phyloP scores from a whole-genome alignment of 805 yeast species.

The Ogataea methanolica region DNA sequence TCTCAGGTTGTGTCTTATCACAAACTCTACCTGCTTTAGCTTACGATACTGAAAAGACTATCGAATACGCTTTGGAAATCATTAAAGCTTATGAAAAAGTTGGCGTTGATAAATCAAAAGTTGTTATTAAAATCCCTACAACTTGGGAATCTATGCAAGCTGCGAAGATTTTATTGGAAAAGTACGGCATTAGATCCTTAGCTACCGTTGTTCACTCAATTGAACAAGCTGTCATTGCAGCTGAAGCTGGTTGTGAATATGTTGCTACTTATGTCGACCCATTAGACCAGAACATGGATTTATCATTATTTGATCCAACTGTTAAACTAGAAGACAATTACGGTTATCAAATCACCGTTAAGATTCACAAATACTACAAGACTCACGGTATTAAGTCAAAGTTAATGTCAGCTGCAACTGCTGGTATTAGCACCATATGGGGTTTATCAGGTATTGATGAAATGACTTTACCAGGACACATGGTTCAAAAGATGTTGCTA shows the following conservation, averaged over 20 bases:
- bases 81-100: conserved; percentile 26
- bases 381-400: conserved; percentile 23
- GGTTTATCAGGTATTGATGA: conserved; percentile 31
- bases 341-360: conserved; percentile 23
- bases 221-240: conserved; percentile 31
- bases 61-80: conserved; percentile 19
- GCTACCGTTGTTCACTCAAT: conserved; percentile 32
- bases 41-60: conserved; percentile 18
- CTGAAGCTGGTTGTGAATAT: conserved; percentile 29
- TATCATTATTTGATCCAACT: conserved; percentile 10
- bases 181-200: conserved; percentile 22
- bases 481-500: conserved; percentile 19
- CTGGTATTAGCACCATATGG: conserved; percentile 21
- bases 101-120: conserved; percentile 23
- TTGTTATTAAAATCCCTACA: conserved; percentile 30
- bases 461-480: conserved; percentile 26
- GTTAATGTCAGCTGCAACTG: conserved; percentile 28
- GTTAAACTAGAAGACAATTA: conserved; percentile 19
- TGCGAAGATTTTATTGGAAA: conserved; percentile 14
- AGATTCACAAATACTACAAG: conserved; percentile 29
- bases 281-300: conserved; percentile 23
- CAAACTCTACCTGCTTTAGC: conserved; percentile 15
- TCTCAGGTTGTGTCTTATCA: conserved; percentile 15
- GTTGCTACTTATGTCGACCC: conserved; percentile 31
- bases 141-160: conserved; percentile 30